Conservation (phyloP, 2,329 filamentous ascomycete genomes). For the Hysterium pulicare region DNA sequence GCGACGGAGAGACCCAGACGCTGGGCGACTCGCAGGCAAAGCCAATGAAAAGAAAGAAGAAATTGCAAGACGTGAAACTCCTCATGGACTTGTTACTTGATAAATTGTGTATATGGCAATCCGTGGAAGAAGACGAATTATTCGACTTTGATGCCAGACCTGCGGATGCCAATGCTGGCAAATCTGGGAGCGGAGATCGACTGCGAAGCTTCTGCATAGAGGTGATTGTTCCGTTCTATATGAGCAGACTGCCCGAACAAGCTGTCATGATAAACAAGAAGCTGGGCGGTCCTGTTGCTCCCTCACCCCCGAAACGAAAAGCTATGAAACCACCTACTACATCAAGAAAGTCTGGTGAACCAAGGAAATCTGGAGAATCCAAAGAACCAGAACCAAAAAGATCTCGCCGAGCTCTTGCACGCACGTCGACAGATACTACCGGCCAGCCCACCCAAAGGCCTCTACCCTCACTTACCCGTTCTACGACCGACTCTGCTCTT, state of each 20-base stretch:
- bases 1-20: slow-evolving; percentile 11
- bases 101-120: slow-evolving; percentile 80
- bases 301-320: slow-evolving; percentile 54
- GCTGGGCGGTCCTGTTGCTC: slow-evolving; percentile 66
- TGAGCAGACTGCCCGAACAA: slow-evolving; percentile 68
- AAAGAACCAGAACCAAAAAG: slow-evolving; percentile 40
- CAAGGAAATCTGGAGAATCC: too few relatives aligned
- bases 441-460: slow-evolving; percentile 50
- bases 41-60: slow-evolving; percentile 50
- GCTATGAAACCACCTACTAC: slow-evolving; percentile 36
- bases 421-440: slow-evolving; percentile 58
- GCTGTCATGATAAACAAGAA: slow-evolving; percentile 71
- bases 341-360: slow-evolving; percentile 38
- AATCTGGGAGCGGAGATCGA: slow-evolving; percentile 51
- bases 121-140: slow-evolving; percentile 59
- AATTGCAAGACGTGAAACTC: slow-evolving; percentile 62
- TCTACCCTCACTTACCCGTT: slow-evolving; percentile 63
- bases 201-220: slow-evolving; percentile 75
- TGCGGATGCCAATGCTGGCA: slow-evolving; percentile 17
- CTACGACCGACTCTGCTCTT: slow-evolving; percentile 60
- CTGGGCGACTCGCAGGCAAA: slow-evolving; percentile 12
- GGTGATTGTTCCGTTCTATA: slow-evolving; percentile 79
- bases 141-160: slow-evolving; percentile 30
- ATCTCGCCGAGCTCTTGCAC: slow-evolving; percentile 57
- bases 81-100: slow-evolving; percentile 73